Evolutionary conservation across 208 protist genomes (phyloP).

Genomic region (Leishmania braziliensis): DNA sequence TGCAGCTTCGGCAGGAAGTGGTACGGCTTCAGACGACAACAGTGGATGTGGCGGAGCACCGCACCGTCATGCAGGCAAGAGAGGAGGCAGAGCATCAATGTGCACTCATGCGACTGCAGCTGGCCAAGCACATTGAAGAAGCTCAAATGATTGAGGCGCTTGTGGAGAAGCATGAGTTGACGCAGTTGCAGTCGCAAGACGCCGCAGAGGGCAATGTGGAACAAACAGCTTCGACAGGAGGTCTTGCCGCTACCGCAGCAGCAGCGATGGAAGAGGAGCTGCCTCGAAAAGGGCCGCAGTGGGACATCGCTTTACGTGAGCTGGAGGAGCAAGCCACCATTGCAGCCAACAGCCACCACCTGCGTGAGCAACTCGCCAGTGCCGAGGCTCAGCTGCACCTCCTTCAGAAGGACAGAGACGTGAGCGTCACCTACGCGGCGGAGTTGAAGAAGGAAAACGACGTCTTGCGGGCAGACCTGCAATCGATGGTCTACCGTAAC

Average conservation of each 20-base stretch:
- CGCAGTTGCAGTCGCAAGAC: slow-evolving; percentile 5
- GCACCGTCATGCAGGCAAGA: slow-evolving; percentile 26
- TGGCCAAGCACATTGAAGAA: slow-evolving; percentile 34
- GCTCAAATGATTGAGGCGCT: slow-evolving; percentile 21
- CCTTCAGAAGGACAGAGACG: slow-evolving; percentile 12
- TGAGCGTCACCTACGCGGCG: slow-evolving; percentile 30
- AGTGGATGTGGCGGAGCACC: slow-evolving; percentile 39
- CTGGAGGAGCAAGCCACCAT: slow-evolving; percentile 35
- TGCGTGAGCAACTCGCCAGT: slow-evolving; percentile 28
- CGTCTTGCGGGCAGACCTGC: slow-evolving; percentile 52
- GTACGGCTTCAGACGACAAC: slow-evolving; percentile 39
- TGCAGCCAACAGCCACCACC: slow-evolving; percentile 19
- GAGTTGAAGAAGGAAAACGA: slow-evolving; percentile 44
- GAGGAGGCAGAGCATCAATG: slow-evolving; percentile 40
- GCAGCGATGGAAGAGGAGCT: not conserved
- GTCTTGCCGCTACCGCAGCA: not conserved
- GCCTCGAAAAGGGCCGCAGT: slow-evolving; percentile 28
- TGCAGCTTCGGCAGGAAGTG: slow-evolving; percentile 39
- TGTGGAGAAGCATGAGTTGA: slow-evolving; percentile 6
- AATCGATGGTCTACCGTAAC: slow-evolving; percentile 73
- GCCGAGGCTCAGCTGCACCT: slow-evolving; percentile 19
- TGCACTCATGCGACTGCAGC: slow-evolving; percentile 34
- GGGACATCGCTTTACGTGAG: slow-evolving; percentile 27
- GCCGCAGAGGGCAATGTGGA: not conserved
- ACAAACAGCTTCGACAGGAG: not conserved